Conservation (phyloP, 805 yeast genomes). For the Barnettozyma populi region DNA sequence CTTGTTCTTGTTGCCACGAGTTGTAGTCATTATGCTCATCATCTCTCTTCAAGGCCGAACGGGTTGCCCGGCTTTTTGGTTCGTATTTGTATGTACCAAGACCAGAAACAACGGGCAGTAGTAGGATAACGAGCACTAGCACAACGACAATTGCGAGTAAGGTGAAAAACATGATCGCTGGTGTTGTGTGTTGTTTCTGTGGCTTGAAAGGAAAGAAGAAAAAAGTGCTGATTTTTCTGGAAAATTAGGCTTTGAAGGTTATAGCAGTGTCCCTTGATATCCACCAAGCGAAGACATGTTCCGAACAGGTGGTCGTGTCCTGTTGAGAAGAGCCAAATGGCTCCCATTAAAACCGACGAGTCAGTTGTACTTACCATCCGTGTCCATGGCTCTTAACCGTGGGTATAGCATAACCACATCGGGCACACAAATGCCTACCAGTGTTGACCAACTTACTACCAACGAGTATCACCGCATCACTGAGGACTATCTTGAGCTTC, state of each 20-base stretch:
- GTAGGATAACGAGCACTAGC: constrained; percentile 33
- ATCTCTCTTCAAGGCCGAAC: not conserved
- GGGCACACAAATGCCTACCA: constrained; percentile 48
- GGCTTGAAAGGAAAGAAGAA: not conserved
- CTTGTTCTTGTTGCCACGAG: not conserved
- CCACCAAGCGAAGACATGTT: not conserved
- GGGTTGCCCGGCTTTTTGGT: constrained; percentile 3
- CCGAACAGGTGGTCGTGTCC: not conserved
- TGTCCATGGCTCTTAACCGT: not conserved
- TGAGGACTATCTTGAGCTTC: constrained; percentile 60
- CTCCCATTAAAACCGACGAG: not conserved
- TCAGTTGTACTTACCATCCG: not conserved
- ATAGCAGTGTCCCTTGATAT: not conserved
- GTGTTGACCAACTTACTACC: constrained; percentile 41
- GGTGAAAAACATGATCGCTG: not conserved
- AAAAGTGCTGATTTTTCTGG: not conserved
- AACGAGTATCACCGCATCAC: constrained; percentile 60
- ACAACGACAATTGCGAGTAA: constrained; percentile 38
- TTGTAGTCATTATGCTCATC: not conserved
- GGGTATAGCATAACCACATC: constrained; percentile 37
- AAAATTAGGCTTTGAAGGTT: not conserved
- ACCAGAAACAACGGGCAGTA: constrained; percentile 47
- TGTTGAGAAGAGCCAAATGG: not conserved
- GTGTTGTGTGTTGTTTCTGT: not conserved
- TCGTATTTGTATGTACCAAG: constrained; percentile 36